Evolutionary conservation across 345 rosid species (phyloP).

Genomic region (Viola odorata): DNA sequence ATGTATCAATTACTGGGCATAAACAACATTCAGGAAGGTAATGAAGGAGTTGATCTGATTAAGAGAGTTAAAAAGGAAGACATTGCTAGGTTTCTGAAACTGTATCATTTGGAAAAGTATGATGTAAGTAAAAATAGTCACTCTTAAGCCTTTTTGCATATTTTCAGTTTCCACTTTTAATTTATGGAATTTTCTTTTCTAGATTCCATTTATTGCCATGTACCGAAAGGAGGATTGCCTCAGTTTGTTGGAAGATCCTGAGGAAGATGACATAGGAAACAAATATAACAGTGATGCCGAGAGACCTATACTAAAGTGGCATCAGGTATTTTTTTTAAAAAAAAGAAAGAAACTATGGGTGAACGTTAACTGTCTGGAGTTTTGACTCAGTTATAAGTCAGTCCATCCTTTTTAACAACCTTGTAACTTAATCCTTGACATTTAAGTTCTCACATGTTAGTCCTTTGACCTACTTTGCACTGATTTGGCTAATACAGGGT

Average conservation of each 20-base stretch:
- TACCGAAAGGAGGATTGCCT: constrained; percentile 82
- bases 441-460: too few species aligned
- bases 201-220: constrained; percentile 93
- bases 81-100: constrained; percentile 58
- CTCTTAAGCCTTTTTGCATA: background rate
- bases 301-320: constrained; percentile 59
- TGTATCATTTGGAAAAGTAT: constrained; percentile 75
- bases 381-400: too few species aligned
- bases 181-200: constrained; percentile 17
- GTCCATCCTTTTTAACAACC: too few species aligned
- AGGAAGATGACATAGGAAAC: constrained; percentile 38
- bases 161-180: background rate
- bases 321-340: constrained; percentile 72
- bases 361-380: too few species aligned
- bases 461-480: too few species aligned
- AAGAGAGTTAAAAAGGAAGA: constrained; percentile 46
- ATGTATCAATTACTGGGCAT: constrained; percentile 27
- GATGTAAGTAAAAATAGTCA: constrained; percentile 52
- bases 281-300: constrained; percentile 41
- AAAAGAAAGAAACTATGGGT: too few species aligned
- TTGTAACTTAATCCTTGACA: too few species aligned
- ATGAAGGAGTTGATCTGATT: constrained; percentile 14
- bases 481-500: too few species aligned
- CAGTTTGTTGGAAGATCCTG: constrained; percentile 62
- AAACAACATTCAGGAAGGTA: constrained; percentile 9